Base-by-base conservation (phyloP, 129 eudicot genomes). In the Centaurea solstitialis region DNA sequence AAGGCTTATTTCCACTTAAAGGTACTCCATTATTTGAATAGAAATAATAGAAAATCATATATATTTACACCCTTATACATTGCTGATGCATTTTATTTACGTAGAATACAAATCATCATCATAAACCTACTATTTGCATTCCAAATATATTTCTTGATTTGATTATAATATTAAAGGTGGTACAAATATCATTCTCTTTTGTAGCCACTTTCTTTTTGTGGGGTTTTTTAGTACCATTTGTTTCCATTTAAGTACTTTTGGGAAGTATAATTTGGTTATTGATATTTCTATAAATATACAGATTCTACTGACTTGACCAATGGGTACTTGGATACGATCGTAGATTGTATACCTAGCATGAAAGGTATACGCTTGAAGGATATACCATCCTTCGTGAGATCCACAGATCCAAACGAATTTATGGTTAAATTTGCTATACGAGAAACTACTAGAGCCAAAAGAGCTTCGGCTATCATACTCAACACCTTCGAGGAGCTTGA, bases 321-420 rank as follows among this genome's bases (percentile, higher is more conserved):
- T 38, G 88, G 88, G 57, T 80, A 71, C 72, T 68, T 85, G 71
- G 83, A 85, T 65, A 85, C 76, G 0, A 28, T 65, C 15, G 30
- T 81, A 26, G 88, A 81, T 12, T 80, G 83, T 72, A 85, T 85
- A 43, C 85, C 88, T 8, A 76, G 83, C 69, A 85, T 85, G 88
- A 53, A 77, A 68, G 79, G 78, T 4, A 23, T 67, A 18, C 79
- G 86, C 26, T 67, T 85, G 15, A 85, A 71, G 76, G 88, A 85
- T 15, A 72, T 85, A 57, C 88, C 88, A 37, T 65, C 23, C 23
- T 85, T 85, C 75, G 1, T 85, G 0, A 73, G 86, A 77, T 57
- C 79, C 53, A 86, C 89, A 13, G 33, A 86, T 79, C 77, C 74
- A 35, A 43, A 86, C 9, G 86, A 86, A 6, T n/a, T 82, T 40